Percentiles rank a stretch among this genome's conserved stretches.
Evolutionary conservation across 305 asterid genomes (phyloP).

Genomic region (Striga hermonthica): DNA sequence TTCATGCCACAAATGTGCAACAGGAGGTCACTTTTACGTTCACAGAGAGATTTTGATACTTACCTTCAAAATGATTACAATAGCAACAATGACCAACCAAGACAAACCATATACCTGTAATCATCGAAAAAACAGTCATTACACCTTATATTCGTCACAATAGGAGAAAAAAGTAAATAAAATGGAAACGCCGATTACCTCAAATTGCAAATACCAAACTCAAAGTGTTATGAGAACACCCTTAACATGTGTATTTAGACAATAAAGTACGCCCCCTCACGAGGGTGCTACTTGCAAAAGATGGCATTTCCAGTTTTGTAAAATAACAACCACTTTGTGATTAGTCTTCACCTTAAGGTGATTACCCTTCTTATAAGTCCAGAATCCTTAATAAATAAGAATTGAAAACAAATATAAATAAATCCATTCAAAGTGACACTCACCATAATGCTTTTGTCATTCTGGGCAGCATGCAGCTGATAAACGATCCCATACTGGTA

Average conservation of each 20-base stretch:
- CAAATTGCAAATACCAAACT: too few species aligned
- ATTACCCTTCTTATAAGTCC: neutral
- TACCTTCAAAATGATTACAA: constrained; percentile 54
- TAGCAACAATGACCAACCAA: constrained; percentile 71
- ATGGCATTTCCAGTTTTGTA: too few species aligned
- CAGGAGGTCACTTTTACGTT: neutral
- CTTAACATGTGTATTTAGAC: too few species aligned
- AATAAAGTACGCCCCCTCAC: too few species aligned
- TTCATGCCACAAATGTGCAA: neutral
- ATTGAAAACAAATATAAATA: neutral
- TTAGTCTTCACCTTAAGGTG: too few species aligned
- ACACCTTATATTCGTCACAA: too few species aligned
- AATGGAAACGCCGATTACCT: too few species aligned
- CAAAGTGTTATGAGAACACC: too few species aligned
- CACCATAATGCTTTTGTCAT: constrained; percentile 53
- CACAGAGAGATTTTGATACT: neutral
- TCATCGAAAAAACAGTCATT: neutral
- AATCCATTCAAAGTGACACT: constrained; percentile 26
- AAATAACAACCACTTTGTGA: too few species aligned
- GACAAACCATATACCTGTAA: constrained; percentile 71
- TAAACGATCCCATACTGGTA: constrained; percentile 81
- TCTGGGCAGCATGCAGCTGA: constrained; percentile 55
- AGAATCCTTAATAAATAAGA: neutral
- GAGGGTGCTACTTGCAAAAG: too few species aligned
- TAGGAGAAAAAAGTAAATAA: too few species aligned